Evolutionary conservation across 345 rosid species (phyloP).

Genomic region (Bruguiera sexangula): DNA sequence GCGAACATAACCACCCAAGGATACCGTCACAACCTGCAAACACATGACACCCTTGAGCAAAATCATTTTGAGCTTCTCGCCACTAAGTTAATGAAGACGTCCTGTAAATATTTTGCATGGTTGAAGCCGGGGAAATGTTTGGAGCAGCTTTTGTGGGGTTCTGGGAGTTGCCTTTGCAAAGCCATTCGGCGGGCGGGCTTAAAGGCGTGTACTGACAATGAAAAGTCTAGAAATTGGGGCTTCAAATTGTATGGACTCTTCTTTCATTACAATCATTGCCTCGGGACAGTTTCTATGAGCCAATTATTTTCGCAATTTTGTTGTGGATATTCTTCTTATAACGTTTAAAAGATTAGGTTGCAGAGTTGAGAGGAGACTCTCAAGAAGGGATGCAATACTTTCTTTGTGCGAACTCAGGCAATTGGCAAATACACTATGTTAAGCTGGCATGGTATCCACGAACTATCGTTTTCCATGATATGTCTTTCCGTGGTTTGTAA

Average conservation of each 20-base stretch:
- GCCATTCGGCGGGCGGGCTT: conserved; percentile 14
- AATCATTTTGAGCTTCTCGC: conserved; percentile 16
- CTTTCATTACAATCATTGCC: conserved; percentile 22
- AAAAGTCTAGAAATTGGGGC: conserved; percentile 32
- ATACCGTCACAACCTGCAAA: conserved; percentile 61
- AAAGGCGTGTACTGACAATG: conserved; percentile 18
- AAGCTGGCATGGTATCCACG: not conserved
- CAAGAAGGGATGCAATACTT: not conserved
- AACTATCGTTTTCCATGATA: not conserved
- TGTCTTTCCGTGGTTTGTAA: no score
- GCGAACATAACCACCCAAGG: conserved; percentile 84
- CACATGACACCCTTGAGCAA: conserved; percentile 34
- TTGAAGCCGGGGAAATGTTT: conserved; percentile 28
- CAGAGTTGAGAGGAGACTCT: conserved; percentile 1
- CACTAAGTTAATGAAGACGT: conserved; percentile 9
- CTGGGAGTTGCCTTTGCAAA: conserved; percentile 26
- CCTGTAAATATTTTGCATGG: conserved; percentile 51
- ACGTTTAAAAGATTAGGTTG: not conserved
- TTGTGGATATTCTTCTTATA: not conserved
- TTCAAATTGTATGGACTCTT: conserved; percentile 33
- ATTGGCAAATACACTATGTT: not conserved
- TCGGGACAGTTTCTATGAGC: conserved; percentile 10
- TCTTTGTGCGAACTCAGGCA: no score
- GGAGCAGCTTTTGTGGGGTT: conserved; percentile 25
- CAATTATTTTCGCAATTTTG: not conserved